Evolutionary conservation across 1,284 basidiomycete genomes (phyloP).

Genomic region (Ceratobasidium sp.): DNA sequence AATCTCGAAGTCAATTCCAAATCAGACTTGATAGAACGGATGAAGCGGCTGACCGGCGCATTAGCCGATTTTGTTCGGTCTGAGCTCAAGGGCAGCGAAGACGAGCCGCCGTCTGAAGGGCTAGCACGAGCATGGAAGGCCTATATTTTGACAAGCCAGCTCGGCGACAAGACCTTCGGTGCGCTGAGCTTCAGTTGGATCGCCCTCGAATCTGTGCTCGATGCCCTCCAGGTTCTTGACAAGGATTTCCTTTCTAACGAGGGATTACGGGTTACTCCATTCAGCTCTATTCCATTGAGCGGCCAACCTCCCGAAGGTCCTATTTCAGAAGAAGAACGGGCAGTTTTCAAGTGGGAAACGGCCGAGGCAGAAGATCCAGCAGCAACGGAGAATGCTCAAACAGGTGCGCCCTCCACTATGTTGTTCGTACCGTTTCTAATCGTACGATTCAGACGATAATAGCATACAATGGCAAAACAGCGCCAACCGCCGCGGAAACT

Average conservation of each 20-base stretch:
- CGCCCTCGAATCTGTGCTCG: slow-evolving; percentile 61
- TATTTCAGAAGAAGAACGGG: no score
- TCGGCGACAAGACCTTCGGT: slow-evolving; percentile 55
- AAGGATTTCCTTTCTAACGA: slow-evolving; percentile 16
- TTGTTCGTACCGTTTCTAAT: no score
- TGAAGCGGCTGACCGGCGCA: slow-evolving; percentile 19
- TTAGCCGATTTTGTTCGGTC: slow-evolving; percentile 1
- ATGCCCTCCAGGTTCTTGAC: slow-evolving; percentile 40
- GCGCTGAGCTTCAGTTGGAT: slow-evolving; percentile 67
- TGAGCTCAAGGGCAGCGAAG: slow-evolving; percentile 18
- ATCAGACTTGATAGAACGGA: slow-evolving; percentile 32
- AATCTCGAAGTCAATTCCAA: slow-evolving; percentile 24
- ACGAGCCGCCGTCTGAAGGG: not conserved
- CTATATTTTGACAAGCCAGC: not conserved
- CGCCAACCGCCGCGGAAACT: no score
- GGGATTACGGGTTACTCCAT: no score
- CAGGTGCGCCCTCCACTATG: no score
- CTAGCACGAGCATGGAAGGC: slow-evolving; percentile 36
- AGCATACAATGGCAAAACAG: no score
- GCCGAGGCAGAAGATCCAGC: no score
- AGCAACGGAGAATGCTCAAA: no score
- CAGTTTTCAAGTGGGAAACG: no score
- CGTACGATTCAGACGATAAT: no score
- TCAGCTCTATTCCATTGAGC: no score
- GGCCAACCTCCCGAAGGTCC: no score